A percentile compares a stretch with the other conserved stretches of the same genome.
Conservation (phyloP, 176 grass and related monocot genomes). For the Raddia guianensis region DNA sequence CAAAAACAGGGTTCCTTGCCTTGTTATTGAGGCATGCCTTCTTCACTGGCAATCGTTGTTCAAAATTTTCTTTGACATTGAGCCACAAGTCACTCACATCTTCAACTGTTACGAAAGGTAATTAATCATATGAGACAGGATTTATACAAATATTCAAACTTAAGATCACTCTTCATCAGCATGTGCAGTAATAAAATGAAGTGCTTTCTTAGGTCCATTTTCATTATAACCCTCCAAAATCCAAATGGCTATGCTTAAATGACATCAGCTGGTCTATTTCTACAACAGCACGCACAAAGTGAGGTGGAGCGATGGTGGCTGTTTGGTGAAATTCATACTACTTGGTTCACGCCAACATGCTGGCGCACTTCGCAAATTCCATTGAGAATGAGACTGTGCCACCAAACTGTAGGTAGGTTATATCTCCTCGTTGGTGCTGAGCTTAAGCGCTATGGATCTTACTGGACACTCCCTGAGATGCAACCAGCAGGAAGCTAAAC, state of each 20-base stretch:
- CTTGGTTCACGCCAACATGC: neutral
- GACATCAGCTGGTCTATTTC: neutral
- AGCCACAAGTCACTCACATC: constrained; percentile 98
- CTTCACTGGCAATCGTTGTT: constrained; percentile 74
- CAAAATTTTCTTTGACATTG: constrained; percentile 78
- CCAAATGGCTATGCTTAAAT: neutral
- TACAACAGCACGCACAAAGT: neutral
- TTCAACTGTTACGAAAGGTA: constrained; percentile 66
- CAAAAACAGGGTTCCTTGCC: constrained; percentile 79
- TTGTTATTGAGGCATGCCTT: constrained; percentile 96
- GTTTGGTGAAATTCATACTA: neutral
- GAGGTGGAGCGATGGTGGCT: neutral
- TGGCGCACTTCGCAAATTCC: neutral
- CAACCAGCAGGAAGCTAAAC: constrained; percentile 6
- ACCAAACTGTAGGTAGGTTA: neutral
- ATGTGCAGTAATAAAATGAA: constrained; percentile 14
- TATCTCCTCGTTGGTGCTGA: neutral
- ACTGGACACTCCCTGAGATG: constrained; percentile 11
- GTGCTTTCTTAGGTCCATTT: neutral
- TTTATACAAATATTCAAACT: constrained; percentile 8
- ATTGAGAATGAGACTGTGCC: neutral
- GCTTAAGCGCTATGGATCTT: constrained; percentile 34
- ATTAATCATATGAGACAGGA: neutral
- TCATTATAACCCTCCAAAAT: neutral
- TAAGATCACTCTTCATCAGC: neutral